phyloP scores from a whole-genome alignment of 768 basidiomycete genomes.

The Leccinellum albellum region DNA sequence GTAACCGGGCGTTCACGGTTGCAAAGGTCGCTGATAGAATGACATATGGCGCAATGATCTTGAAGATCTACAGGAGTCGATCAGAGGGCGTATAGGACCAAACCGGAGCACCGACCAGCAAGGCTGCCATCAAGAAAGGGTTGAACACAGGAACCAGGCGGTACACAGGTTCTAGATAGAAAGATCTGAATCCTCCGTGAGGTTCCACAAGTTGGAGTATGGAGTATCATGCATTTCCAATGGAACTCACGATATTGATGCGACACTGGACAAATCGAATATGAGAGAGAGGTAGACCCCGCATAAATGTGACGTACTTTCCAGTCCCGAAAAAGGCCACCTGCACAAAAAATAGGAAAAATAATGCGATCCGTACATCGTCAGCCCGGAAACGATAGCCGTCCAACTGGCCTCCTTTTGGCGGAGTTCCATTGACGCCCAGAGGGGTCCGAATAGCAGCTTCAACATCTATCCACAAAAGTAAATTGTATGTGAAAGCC shows the following conservation, averaged over 20 bases:
- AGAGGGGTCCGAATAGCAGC: conserved; percentile 21
- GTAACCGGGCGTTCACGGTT: conserved; percentile 60
- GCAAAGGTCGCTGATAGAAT: conserved; percentile 70
- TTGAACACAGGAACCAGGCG: conserved; percentile 82
- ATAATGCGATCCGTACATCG: conserved; percentile 70
- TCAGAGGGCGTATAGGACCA: conserved; percentile 3
- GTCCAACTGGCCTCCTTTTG: neutral
- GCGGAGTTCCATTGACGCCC: neutral
- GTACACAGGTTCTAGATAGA: conserved; percentile 86
- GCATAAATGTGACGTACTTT: conserved; percentile 49
- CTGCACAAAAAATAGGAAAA: conserved; percentile 85
- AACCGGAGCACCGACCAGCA: conserved; percentile 46
- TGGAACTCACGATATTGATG: conserved; percentile 70
- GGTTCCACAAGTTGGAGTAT: neutral
- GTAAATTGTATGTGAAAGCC: conserved; percentile 59
- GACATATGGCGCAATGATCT: conserved; percentile 77
- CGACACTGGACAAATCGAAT: conserved; percentile 47
- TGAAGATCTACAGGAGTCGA: conserved; percentile 55
- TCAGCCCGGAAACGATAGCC: conserved; percentile 50
- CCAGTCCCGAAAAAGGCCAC: conserved; percentile 84
- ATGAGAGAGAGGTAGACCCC: neutral
- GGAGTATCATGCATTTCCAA: neutral
- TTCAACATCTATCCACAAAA: conserved; percentile 69
- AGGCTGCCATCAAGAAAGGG: conserved; percentile 76
- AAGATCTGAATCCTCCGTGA: conserved; percentile 45